These are phyloP conservation scores for Fomitiporia mediterranea DNA, from an alignment of 1,284 basidiomycete species.

Conservation along the genomic window DNA sequence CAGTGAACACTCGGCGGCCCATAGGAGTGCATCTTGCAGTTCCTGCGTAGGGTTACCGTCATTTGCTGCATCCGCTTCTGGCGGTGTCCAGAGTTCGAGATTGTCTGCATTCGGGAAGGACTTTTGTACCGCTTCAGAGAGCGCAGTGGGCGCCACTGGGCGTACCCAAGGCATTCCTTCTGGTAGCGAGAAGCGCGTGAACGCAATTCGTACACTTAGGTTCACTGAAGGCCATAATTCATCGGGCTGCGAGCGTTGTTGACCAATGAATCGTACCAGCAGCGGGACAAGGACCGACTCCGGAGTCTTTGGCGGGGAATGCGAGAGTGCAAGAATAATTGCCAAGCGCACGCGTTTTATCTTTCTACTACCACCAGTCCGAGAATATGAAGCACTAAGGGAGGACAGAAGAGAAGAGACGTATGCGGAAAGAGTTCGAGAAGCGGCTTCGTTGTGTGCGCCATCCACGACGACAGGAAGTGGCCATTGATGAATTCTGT, in stretches of 20 bases:
- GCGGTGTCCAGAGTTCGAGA: background rate
- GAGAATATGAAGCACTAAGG: conserved; percentile 21
- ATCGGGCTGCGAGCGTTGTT: conserved; percentile 10
- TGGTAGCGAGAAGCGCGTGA: conserved; percentile 63
- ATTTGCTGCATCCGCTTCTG: background rate
- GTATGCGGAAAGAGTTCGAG: conserved; percentile 67
- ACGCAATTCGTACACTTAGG: conserved; percentile 40
- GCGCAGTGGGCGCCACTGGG: conserved; percentile 46
- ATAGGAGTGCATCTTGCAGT: conserved; percentile 6
- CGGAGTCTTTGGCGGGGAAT: conserved; percentile 78
- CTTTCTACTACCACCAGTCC: conserved; percentile 19
- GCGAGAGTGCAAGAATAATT: conserved; percentile 74
- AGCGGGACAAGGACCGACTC: conserved; percentile 65
- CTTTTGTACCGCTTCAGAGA: conserved; percentile 40
- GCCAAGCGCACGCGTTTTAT: conserved; percentile 40
- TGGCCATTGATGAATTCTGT: background rate
- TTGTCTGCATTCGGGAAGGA: conserved; percentile 38
- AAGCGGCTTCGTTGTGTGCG: conserved; percentile 91
- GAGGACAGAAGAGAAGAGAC: conserved; percentile 45
- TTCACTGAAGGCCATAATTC: background rate
- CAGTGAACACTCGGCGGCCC: background rate
- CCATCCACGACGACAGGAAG: conserved; percentile 78
- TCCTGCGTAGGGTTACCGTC: background rate
- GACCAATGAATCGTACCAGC: conserved; percentile 31
- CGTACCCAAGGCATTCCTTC: conserved; percentile 92